Percentiles rank a stretch among this genome's conserved stretches.
phyloP scores from a whole-genome alignment of 2,329 filamentous ascomycete genomes.

The Aspergillus uvarum region DNA sequence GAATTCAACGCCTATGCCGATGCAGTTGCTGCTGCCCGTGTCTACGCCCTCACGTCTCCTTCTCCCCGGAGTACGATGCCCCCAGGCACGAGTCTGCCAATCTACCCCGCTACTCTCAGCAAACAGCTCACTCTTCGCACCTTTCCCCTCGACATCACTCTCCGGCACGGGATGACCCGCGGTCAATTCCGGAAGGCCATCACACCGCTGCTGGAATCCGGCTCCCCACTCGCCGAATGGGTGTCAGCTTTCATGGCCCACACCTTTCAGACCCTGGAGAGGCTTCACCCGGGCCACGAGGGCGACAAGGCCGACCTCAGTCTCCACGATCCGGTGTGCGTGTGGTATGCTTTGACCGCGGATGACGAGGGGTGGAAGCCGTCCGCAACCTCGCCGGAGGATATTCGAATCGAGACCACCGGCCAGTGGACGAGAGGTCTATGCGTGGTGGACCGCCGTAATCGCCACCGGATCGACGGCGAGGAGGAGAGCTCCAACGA shows the following conservation, averaged over 20 bases:
- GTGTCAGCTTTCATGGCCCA: slow-evolving; percentile 68
- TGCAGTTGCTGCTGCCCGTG: slow-evolving; percentile 70
- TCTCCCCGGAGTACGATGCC: slow-evolving; percentile 82
- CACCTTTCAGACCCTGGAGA: slow-evolving; percentile 67
- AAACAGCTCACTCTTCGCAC: slow-evolving; percentile 65
- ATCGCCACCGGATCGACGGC: slow-evolving; percentile 44
- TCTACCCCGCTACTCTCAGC: slow-evolving; percentile 65
- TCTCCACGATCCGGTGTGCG: slow-evolving; percentile 74
- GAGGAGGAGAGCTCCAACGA: slow-evolving; percentile 67
- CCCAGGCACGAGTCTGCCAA: slow-evolving; percentile 50
- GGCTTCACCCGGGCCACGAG: slow-evolving; percentile 56
- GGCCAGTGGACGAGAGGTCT: slow-evolving; percentile 96
- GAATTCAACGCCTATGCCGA: slow-evolving; percentile 98
- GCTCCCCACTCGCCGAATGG: slow-evolving; percentile 74
- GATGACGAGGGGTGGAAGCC: slow-evolving; percentile 41
- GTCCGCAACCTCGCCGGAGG: slow-evolving; percentile 61
- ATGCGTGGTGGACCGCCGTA: slow-evolving; percentile 77
- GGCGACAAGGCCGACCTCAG: slow-evolving; percentile 57
- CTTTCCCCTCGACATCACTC: slow-evolving; percentile 77
- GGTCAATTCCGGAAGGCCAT: slow-evolving; percentile 60
- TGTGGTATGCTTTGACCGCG: slow-evolving; percentile 72
- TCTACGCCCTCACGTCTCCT: slow-evolving; percentile 74
- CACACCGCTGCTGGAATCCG: slow-evolving; percentile 56
- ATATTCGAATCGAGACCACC: slow-evolving; percentile 82
- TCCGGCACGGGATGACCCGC: slow-evolving; percentile 64